Evolutionary conservation across 176 grass and related monocot species (phyloP).

Genomic region (Coix lacrymajobi): DNA sequence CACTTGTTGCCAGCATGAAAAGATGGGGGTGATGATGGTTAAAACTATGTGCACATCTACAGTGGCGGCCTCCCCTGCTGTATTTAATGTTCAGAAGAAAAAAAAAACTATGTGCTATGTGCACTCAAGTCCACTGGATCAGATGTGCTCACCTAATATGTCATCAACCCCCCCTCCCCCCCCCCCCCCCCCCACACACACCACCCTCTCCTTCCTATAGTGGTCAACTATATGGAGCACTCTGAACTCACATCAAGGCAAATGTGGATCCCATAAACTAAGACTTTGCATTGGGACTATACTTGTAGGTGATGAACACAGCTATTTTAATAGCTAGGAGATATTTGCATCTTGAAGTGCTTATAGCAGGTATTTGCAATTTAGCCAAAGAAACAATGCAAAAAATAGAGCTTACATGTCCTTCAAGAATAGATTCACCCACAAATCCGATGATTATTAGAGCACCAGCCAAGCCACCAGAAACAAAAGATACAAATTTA

Average conservation of each 20-base stretch:
- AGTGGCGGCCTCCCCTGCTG: too few species aligned
- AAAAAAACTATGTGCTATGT: too few species aligned
- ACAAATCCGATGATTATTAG: constrained; percentile 88
- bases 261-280: neutral
- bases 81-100: too few species aligned
- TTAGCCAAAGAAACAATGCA: neutral
- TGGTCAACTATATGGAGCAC: neutral
- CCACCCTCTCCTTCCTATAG: neutral
- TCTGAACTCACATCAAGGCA: neutral
- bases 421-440: constrained; percentile 89
- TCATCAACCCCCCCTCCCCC: neutral
- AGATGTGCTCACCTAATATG: neutral
- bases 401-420: constrained; percentile 61
- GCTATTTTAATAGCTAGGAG: neutral
- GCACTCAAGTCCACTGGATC: neutral
- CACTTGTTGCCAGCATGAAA: neutral
- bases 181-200: too few species aligned
- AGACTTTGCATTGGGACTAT: neutral
- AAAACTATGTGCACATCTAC: too few species aligned
- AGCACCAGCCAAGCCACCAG: constrained; percentile 92
- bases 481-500: constrained; percentile 97
- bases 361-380: neutral
- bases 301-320: neutral
- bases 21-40: neutral
- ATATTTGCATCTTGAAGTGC: neutral